Conservation (phyloP, 2,329 filamentous ascomycete genomes). For the Amauroascus verrucosus region DNA sequence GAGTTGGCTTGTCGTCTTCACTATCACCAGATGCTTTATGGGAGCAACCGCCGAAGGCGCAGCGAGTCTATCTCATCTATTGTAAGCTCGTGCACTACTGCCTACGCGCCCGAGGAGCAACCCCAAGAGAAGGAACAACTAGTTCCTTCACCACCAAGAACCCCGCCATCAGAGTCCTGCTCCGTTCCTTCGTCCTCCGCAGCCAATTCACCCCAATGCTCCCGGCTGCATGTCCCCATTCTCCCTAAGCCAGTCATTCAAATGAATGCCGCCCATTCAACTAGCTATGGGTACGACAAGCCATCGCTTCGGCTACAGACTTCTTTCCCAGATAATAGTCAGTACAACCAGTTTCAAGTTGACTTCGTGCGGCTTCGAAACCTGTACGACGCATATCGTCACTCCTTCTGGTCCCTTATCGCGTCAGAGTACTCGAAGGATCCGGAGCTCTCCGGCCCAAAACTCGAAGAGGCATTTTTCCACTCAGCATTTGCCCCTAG, state of each 20-base stretch:
- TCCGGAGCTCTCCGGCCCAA: conserved; percentile 14
- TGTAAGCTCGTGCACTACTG: conserved; percentile 34
- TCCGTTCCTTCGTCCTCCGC: conserved; percentile 10
- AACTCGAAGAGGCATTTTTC: conserved; percentile 21
- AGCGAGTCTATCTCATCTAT: conserved; percentile 59
- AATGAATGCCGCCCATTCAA: background rate
- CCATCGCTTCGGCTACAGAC: conserved; percentile 1
- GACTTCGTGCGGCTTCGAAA: conserved; percentile 57
- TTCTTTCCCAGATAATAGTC: conserved; percentile 4
- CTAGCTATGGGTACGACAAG: conserved; percentile 10
- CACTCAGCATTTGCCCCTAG: conserved; percentile 10
- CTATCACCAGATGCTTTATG: conserved; percentile 76
- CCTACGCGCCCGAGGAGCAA: conserved; percentile 6
- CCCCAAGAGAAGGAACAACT: conserved; percentile 2
- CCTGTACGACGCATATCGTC: conserved; percentile 60
- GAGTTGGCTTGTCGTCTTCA: conserved; percentile 79
- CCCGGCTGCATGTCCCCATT: conserved; percentile 9
- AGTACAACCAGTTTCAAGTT: conserved; percentile 29
- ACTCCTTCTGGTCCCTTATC: conserved; percentile 62
- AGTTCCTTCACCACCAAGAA: conserved; percentile 6
- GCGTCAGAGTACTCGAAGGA: conserved; percentile 53
- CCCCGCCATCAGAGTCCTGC: conserved; percentile 8
- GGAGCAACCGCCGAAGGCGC: conserved; percentile 68
- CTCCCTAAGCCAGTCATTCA: conserved; percentile 11
- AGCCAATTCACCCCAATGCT: conserved; percentile 4